Base-by-base conservation (phyloP, 441 rosid species). In the Sinapis alba region DNA sequence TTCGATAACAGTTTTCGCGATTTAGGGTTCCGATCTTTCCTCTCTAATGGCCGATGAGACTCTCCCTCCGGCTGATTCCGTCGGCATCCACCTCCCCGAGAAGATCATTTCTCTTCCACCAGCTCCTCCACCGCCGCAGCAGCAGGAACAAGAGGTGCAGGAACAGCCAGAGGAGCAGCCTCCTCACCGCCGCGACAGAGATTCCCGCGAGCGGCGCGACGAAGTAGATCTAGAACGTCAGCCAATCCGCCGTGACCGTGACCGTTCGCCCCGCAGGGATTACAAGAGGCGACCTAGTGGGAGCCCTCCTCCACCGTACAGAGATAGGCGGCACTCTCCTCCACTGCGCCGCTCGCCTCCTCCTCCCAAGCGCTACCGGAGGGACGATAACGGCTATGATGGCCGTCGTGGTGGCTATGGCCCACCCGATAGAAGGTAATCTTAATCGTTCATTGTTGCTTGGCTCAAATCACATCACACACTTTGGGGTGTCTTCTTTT, bases 351-450 rank as follows among this genome's bases (percentile, higher is more conserved):
- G 95, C 60, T 90, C 90, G 8, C 90, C 92, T 13, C 88, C 92
- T 24, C 84, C 85, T 21, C 84, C 85, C 58, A 96, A 96, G 84
- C 84, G 99, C 63, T 86, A 89, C 2, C 86, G 99, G 81, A 89
- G 96, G 56, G 97, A 96, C 11, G 98, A 92, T 70, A 94, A 91
- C 53, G 92, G 90, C 1, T 91, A 84, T 43, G 94, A 89, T 27
- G 89, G 86, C 30, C 84, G 97, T 85, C 87, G 98, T 59, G 91
- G 90, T 27, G 94, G 95, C 36, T 88, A 88, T 78, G 97, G 93
- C 4, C 92, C 85, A 7, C 93, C 89, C 0, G 96, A 92, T 30
- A 83, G 97, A 85, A 90, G 98, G 98, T 93, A 38, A 18, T 63
- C 75, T 21, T 73, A 11, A 19, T 50, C 23, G 2, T 41, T 41